phyloP scores from a whole-genome alignment of 352 stramenopile genomes.

The Globisporangium yorkense region DNA sequence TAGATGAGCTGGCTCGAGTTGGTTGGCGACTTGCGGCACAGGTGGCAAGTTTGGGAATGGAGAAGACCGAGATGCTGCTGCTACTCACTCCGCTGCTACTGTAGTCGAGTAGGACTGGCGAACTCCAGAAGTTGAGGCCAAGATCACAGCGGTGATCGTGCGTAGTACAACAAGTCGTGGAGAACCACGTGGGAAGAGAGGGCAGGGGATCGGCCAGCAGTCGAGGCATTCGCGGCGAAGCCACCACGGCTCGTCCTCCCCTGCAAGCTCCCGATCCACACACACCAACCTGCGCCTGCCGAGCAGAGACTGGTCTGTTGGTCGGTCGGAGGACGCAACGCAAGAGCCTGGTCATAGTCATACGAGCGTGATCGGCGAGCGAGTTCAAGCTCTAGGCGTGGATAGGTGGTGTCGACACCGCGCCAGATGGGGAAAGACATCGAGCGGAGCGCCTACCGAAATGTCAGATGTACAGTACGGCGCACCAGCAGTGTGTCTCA shows the following conservation, averaged over 20 bases:
- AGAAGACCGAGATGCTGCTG: background rate
- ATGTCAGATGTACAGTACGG: background rate
- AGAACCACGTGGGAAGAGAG: background rate
- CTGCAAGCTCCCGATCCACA: background rate
- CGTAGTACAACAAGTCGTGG: background rate
- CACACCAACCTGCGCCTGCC: background rate
- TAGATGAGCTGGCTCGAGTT: background rate
- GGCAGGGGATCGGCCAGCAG: background rate
- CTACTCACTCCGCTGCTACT: background rate
- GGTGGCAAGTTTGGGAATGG: conserved; percentile 2
- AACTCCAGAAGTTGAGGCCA: background rate
- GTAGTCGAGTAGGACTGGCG: background rate
- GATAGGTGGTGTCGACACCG: background rate
- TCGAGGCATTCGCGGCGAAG: background rate
- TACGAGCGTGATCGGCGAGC: no score
- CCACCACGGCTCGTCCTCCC: background rate
- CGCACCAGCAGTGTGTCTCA: background rate
- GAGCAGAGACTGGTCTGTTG: background rate
- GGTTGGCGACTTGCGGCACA: background rate
- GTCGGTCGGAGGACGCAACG: no score
- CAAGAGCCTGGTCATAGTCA: no score
- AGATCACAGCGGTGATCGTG: background rate
- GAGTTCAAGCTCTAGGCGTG: no score
- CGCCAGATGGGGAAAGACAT: background rate
- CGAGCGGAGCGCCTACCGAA: background rate